A percentile compares a stretch with the other conserved stretches of the same genome.
Evolutionary conservation across 768 basidiomycete species (phyloP).

Genomic region (Boletellus ananas): DNA sequence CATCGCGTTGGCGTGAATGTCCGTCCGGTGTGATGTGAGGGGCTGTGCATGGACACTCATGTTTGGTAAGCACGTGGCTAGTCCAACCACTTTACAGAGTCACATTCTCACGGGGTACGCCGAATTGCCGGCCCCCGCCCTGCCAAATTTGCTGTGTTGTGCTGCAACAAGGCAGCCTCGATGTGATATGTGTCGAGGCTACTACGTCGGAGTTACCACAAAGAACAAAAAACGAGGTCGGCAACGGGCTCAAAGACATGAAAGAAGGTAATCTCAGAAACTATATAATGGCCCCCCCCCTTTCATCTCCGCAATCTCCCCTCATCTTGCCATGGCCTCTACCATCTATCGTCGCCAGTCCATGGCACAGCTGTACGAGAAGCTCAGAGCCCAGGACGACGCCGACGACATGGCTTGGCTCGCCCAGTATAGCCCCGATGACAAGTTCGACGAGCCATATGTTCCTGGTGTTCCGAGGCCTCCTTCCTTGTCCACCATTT

Average conservation of each 20-base stretch:
- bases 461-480: conserved; percentile 16
- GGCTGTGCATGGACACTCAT: conserved; percentile 11
- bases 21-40: conserved; percentile 10
- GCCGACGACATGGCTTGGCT: conserved; percentile 35
- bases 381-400: conserved; percentile 33
- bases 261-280: conserved; percentile 32
- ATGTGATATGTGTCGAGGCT: conserved; percentile 35
- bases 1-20: conserved; percentile 8
- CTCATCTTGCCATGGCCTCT: conserved; percentile 24
- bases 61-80: conserved; percentile 21
- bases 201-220: conserved; percentile 36
- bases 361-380: conserved; percentile 35
- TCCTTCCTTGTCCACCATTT: conserved; percentile 23
- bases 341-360: conserved; percentile 34
- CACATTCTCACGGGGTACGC: conserved; percentile 30
- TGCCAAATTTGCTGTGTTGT: conserved; percentile 15
- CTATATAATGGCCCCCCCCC: conserved; percentile 28
- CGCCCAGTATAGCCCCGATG: conserved; percentile 33
- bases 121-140: conserved; percentile 12
- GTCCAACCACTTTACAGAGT: conserved; percentile 20
- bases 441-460: conserved; percentile 28
- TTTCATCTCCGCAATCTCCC: conserved; percentile 16
- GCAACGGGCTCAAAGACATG: conserved; percentile 37
- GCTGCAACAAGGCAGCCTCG: conserved; percentile 34
- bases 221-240: conserved; percentile 39